Base-by-base conservation (phyloP, 345 rosid species). In the Lumnitzera littorea region DNA sequence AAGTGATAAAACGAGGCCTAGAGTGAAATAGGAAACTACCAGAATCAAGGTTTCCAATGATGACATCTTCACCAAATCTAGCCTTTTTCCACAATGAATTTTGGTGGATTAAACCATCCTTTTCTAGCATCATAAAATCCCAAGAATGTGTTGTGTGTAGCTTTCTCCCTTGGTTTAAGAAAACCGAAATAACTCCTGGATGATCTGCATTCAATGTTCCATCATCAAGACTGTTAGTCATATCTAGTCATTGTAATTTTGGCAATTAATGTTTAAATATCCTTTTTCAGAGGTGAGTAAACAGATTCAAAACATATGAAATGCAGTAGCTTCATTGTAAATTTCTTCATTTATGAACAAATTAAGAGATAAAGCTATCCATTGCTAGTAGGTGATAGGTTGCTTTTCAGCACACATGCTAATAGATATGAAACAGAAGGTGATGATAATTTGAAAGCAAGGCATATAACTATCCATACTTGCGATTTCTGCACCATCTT, bases 101-200 rank as follows among this genome's bases (percentile, higher is more conserved):
- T 0, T 56, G 55, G 6, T 15, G 68, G 8, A 69, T 17, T 0
- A 48, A 51, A 0, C 85, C 88, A 24, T 71, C 51, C 52, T 62
- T 60, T 29, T 78, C 91, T 16, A 78, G 60, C n/a, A 46, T 12
- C 81, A 85, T 72, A 50, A 82, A 85, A 1, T 76, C 82, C 88
- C 91, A 82, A 0, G 88, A 78, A 60, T 52, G 80, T 50, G 85
- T 82, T 29, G 91, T 82, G 62, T 78, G 88, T 9, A 85, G 61
- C 16, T 80, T 63, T 53, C 64, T 78, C 15, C 62, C 79, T 58
- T 52, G 29, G 77, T 73, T 66, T 46, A 60, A 51, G 67, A 82
- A 82, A 20, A 82, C 76, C 1, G 88, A 76, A 5, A 75, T 65
- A 1, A 78, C 91, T 5, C 64, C 60, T 6, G 88, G 85, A 49